These are phyloP conservation scores for Penicillium freii DNA, from an alignment of 2,329 filamentous ascomycete species.

Conservation along the genomic window DNA sequence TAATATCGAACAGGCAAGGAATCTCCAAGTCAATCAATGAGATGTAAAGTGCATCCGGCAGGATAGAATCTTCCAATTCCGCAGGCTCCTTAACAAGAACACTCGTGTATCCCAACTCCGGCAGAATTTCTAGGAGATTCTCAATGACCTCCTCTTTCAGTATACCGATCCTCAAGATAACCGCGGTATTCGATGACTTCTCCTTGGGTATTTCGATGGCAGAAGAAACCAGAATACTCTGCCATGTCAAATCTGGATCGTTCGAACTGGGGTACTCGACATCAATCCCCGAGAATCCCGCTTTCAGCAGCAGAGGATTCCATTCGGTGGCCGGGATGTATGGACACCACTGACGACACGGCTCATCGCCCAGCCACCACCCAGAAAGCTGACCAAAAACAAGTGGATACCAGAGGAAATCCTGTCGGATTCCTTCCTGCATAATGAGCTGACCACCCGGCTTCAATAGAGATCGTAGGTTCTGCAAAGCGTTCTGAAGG, in stretches of 20 bases:
- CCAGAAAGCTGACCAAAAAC: conserved; percentile 23
- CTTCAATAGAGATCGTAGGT: conserved; percentile 19
- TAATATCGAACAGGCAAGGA: conserved; percentile 1
- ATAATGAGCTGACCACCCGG: conserved; percentile 23
- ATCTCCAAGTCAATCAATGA: conserved; percentile 17
- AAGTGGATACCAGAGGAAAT: conserved; percentile 25
- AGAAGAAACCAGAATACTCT: conserved; percentile 23
- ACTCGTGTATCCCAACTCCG: background rate
- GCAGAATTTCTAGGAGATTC: background rate
- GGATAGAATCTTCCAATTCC: background rate
- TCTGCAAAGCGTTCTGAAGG: conserved; percentile 9
- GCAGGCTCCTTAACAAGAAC: background rate
- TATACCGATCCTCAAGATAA: conserved; percentile 6
- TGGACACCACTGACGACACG: conserved; percentile 20
- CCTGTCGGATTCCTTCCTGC: conserved; percentile 24
- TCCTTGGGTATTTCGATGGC: background rate
- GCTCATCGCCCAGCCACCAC: conserved; percentile 24
- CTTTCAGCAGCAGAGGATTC: conserved; percentile 13
- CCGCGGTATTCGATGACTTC: background rate
- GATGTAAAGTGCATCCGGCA: conserved; percentile 8
- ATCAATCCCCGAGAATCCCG: conserved; percentile 21
- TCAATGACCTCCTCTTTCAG: background rate
- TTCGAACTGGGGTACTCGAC: conserved; percentile 21
- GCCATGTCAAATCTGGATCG: conserved; percentile 18
- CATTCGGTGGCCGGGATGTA: conserved; percentile 20